Base-by-base conservation (phyloP, 164 flowering plant genomes). In the Aristolochia californica region DNA sequence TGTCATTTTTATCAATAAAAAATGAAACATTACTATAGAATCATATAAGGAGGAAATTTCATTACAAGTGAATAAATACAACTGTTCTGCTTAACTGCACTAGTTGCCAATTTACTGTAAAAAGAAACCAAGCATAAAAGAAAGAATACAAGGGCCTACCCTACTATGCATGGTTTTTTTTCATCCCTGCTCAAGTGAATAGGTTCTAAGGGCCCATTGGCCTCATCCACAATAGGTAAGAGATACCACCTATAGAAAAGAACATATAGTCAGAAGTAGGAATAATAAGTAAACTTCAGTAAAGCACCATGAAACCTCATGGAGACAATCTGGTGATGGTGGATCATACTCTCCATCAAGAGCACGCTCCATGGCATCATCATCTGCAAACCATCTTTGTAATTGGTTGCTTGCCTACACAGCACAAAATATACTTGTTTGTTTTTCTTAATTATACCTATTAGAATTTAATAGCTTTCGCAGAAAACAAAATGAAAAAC, bases 301-400 rank as follows among this genome's bases (percentile, higher is more conserved):
- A 56, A 20, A 16, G 7, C 18, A 40, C n/a, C n/a, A 44, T 15
- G 9, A 23, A 57, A 21, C 10, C 12, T 26, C 21, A 25, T 24
- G 45, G 24, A 30, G 44, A 57, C 7, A 22, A 16, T 20, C 11
- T 57, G 14, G 51, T 15, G 26, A 20, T 22, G 58, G 40, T 53
- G 55, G 24, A 59, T 62, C 48, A 57, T 74, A 93, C 99, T 93
- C 90, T 64, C 87, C 99, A 61, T 63, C 74, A 45, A 84, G 65
- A 47, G 93, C 83, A 66, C 95, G 88, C 72, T 93, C 97, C 56
- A 93, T 63, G 34, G 96, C 97, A 70, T 93, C 99, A 72, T 93
- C 80, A 62, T 93, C 99, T 58, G 72, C 67, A 60, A 93, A 85
- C 99, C 99, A 93, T 62, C 57, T 78, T 24, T 63, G 72, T 38